Conservation (phyloP, 108 stramenopile species). For the Cyclotella cryptica region DNA sequence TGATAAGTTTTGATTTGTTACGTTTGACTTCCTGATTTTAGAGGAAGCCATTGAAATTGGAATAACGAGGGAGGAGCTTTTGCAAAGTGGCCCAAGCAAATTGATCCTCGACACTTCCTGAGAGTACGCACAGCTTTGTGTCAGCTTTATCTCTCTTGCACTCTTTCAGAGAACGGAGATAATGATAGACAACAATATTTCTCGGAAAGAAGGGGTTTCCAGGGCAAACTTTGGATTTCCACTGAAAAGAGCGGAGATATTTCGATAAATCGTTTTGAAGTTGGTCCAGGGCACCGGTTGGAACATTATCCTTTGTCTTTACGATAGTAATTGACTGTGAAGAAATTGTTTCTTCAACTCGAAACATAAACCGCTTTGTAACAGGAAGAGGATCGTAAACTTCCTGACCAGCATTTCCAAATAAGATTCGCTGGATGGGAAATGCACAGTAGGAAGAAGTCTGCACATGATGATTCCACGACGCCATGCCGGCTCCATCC, state of each 20-base stretch:
- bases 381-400: constrained; percentile 32
- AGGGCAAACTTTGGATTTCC: constrained; percentile 17
- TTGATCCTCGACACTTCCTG: constrained; percentile 15
- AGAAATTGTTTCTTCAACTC: not conserved
- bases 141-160: constrained; percentile 18
- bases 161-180: constrained; percentile 22
- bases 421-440: constrained; percentile 15
- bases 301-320: not conserved
- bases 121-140: not conserved
- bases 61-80: not conserved
- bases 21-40: not conserved
- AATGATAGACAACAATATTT: constrained; percentile 22
- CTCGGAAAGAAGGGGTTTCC: not conserved
- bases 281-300: not conserved
- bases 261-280: not conserved
- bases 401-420: constrained; percentile 17
- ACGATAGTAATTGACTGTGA: not conserved
- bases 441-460: constrained; percentile 3
- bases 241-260: not conserved
- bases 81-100: constrained; percentile 7
- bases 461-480: not conserved
- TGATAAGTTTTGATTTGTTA: too few species aligned
- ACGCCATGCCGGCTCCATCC: not conserved
- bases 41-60: constrained; percentile 10
- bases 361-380: constrained; percentile 23